Percentiles rank a stretch among this genome's conserved stretches.
phyloP scores from a whole-genome alignment of 192 early-diverging fungal genomes.

The Geosiphon pyriformis region DNA sequence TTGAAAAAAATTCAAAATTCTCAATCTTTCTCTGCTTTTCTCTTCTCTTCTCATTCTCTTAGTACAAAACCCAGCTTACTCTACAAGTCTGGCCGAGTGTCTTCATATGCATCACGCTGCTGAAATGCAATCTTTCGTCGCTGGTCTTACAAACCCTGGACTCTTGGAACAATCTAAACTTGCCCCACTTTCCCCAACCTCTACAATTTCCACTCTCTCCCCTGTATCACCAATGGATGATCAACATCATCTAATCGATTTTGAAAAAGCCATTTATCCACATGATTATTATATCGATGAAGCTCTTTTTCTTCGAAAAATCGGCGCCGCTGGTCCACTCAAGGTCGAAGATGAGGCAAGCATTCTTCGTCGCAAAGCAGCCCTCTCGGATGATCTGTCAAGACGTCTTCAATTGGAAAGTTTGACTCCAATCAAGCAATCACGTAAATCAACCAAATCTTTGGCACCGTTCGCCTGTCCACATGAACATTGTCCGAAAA shows the following conservation, averaged over 20 bases:
- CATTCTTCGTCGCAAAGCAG: slow-evolving; percentile 3
- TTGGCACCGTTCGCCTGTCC: slow-evolving; percentile 22
- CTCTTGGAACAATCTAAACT: not conserved
- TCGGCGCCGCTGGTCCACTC: not conserved
- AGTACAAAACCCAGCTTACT: not conserved
- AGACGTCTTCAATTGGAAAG: slow-evolving; percentile 23
- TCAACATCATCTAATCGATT: slow-evolving; percentile 7
- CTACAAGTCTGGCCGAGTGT: not conserved
- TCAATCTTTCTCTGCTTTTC: not conserved
- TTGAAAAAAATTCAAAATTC: not conserved
- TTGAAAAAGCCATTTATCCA: not conserved
- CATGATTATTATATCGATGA: slow-evolving; percentile 16
- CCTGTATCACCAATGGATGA: not conserved
- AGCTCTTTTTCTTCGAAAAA: slow-evolving; percentile 18
- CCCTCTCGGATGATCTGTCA: slow-evolving; percentile 6
- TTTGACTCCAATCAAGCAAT: slow-evolving; percentile 8
- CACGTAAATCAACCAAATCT: slow-evolving; percentile 19
- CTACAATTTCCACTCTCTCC: not conserved
- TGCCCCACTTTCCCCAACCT: not conserved
- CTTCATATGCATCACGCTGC: not conserved
- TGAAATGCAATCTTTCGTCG: not conserved
- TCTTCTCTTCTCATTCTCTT: not conserved
- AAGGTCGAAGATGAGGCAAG: slow-evolving; percentile 4
- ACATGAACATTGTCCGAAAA: slow-evolving; percentile 59
- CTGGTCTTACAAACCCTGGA: not conserved